These are phyloP conservation scores for Geotrichum siamense DNA, from an alignment of 1,139 yeast species.

Conservation along the genomic window DNA sequence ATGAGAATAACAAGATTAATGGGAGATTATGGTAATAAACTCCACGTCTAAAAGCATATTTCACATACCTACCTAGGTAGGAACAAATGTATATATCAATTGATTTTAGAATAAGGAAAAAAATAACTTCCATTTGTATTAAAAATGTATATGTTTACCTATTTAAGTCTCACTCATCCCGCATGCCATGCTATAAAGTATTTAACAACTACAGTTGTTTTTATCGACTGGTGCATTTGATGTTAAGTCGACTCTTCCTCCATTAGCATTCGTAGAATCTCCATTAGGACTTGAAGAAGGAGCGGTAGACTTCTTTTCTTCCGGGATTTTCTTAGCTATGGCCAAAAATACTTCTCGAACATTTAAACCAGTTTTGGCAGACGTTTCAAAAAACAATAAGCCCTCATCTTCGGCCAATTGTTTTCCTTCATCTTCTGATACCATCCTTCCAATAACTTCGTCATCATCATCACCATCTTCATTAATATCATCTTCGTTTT, in stretches of 20 bases:
- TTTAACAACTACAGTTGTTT: conserved; percentile 4
- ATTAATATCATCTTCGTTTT: conserved; percentile 31
- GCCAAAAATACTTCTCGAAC: conserved; percentile 89
- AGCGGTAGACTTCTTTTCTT: conserved; percentile 23
- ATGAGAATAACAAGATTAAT: no score
- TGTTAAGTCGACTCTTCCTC: conserved; percentile 17
- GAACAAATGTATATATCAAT: no score
- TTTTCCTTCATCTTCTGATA: conserved; percentile 81
- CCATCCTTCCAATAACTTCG: conserved; percentile 53
- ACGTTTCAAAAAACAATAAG: conserved; percentile 83
- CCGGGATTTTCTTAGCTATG: conserved; percentile 80
- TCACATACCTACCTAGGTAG: no score
- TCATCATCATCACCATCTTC: conserved; percentile 28
- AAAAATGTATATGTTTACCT: no score
- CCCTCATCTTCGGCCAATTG: conserved; percentile 78
- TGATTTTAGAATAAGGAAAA: no score
- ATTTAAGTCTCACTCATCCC: not conserved
- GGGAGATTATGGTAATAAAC: no score
- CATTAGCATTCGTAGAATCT: conserved; percentile 6
- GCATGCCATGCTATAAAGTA: not conserved
- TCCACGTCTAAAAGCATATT: no score
- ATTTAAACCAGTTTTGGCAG: conserved; percentile 88
- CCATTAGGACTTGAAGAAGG: conserved; percentile 7
- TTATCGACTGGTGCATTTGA: conserved; percentile 7
- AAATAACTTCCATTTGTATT: no score